Evolutionary conservation across 202 grass and related monocot species (phyloP).

Genomic region (Schoenoplectus tabernaemontani): DNA sequence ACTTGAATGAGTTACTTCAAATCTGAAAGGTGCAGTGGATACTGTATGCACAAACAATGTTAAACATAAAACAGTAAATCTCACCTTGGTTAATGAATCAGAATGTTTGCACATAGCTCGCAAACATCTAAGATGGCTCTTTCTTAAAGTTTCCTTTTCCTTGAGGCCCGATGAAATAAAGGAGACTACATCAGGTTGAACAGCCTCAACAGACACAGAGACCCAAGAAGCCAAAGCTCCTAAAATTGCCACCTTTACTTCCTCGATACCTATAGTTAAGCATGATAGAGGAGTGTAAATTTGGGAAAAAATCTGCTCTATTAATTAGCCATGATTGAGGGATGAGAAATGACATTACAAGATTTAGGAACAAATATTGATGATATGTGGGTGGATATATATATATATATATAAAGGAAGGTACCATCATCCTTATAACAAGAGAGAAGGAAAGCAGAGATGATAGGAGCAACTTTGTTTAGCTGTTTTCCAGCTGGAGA

Average conservation of each 20-base stretch:
- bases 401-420: constrained; percentile 28
- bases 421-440: constrained; percentile 92
- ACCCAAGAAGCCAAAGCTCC: constrained; percentile 67
- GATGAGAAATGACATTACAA: background rate
- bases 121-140: constrained; percentile 78
- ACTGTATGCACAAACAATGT: background rate
- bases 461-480: constrained; percentile 52
- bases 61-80: background rate
- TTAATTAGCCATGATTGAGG: too few relatives aligned
- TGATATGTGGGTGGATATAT: background rate
- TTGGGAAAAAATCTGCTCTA: constrained; percentile 4
- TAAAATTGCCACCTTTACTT: constrained; percentile 85
- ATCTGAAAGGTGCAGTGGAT: constrained; percentile 8
- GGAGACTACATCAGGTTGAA: constrained; percentile 65
- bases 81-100: constrained; percentile 69
- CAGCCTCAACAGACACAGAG: constrained; percentile 53
- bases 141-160: constrained; percentile 91
- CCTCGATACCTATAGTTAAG: constrained; percentile 72
- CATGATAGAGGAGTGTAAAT: background rate
- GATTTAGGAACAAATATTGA: background rate
- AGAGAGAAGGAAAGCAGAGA: constrained; percentile 66
- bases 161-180: constrained; percentile 71
- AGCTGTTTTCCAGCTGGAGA: constrained; percentile 57
- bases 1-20: constrained; percentile 17
- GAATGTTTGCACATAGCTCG: constrained; percentile 66